A percentile compares a stretch with the other conserved stretches of the same genome.
phyloP scores from a whole-genome alignment of 768 basidiomycete species.

The Psilocybe azurescens region DNA sequence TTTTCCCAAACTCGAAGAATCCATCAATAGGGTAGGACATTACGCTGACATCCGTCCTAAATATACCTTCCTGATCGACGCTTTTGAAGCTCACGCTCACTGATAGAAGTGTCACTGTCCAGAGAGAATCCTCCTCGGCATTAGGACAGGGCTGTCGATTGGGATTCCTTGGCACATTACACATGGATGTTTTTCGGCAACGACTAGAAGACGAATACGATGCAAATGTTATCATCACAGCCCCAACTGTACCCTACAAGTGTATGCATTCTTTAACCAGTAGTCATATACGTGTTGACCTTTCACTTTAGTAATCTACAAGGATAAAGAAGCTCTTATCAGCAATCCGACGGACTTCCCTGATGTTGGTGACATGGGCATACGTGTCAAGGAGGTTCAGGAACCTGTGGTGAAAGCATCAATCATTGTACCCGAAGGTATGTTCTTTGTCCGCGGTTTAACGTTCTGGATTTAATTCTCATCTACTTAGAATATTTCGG shows the following conservation, averaged over 20 bases:
- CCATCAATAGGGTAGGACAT: constrained; percentile 78
- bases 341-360: constrained; percentile 98
- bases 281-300: constrained; percentile 5
- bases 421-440: constrained; percentile 94
- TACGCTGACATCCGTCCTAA: constrained; percentile 15
- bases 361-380: constrained; percentile 67
- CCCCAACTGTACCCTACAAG: constrained; percentile 95
- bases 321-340: constrained; percentile 63
- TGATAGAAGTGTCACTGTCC: constrained; percentile 88
- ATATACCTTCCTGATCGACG: constrained; percentile 13
- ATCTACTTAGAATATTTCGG: constrained; percentile 79
- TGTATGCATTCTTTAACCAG: constrained; percentile 8
- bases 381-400: constrained; percentile 75
- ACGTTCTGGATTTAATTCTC: not conserved
- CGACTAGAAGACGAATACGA: constrained; percentile 97
- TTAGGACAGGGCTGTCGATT: constrained; percentile 94
- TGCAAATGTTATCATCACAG: constrained; percentile 93
- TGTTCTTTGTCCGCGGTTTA: constrained; percentile 11
- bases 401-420: constrained; percentile 94
- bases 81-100: constrained; percentile 72
- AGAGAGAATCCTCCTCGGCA: constrained; percentile 91
- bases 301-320: constrained; percentile 69
- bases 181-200: constrained; percentile 97
- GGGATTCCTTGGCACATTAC: constrained; percentile 93
- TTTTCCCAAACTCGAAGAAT: constrained; percentile 95